Conservation (phyloP, 2,329 filamentous ascomycete genomes). For the Phyllachora maydis region DNA sequence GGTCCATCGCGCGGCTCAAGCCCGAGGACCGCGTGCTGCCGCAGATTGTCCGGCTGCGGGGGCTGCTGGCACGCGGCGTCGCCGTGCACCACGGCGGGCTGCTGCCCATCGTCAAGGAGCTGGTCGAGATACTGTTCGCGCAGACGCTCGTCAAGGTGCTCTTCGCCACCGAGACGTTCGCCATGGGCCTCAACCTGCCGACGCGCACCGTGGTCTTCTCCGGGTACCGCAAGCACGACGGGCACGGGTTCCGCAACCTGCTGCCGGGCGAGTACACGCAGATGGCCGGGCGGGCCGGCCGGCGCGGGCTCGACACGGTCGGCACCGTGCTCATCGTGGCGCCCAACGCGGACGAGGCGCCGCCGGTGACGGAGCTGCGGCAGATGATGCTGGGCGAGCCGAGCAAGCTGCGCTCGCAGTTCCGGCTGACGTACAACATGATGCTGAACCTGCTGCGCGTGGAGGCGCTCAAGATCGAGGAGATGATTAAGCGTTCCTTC, state of each 20-base stretch:
- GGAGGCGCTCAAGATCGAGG: slow-evolving; percentile 93
- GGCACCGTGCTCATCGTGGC: slow-evolving; percentile 90
- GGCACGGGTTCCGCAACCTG: slow-evolving; percentile 75
- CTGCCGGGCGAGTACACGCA: slow-evolving; percentile 94
- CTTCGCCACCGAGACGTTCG: slow-evolving; percentile 95
- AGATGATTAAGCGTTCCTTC: slow-evolving; percentile 99
- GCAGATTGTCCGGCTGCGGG: slow-evolving; percentile 73
- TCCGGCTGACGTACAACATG: slow-evolving; percentile 98
- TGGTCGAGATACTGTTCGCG: slow-evolving; percentile 92
- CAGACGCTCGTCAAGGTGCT: slow-evolving; percentile 90
- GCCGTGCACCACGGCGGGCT: slow-evolving; percentile 93
- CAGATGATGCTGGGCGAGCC: slow-evolving; percentile 95
- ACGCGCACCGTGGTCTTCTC: slow-evolving; percentile 96
- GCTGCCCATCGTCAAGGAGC: slow-evolving; percentile 89
- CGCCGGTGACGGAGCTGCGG: slow-evolving; percentile 60
- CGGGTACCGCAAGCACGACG: slow-evolving; percentile 90
- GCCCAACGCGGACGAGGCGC: slow-evolving; percentile 66
- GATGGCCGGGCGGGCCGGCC: slow-evolving; percentile 89
- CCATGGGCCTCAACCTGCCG: slow-evolving; percentile 91
- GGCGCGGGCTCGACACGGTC: slow-evolving; percentile 78
- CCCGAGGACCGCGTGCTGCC: slow-evolving; percentile 79
- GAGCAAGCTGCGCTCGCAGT: slow-evolving; percentile 87
- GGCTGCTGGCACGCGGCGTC: slow-evolving; percentile 71
- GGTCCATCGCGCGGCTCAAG: slow-evolving; percentile 77
- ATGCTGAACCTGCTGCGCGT: slow-evolving; percentile 89